Evolutionary conservation across 2,329 filamentous ascomycete species (phyloP).

Genomic region (Penicillium hesseltinei): DNA sequence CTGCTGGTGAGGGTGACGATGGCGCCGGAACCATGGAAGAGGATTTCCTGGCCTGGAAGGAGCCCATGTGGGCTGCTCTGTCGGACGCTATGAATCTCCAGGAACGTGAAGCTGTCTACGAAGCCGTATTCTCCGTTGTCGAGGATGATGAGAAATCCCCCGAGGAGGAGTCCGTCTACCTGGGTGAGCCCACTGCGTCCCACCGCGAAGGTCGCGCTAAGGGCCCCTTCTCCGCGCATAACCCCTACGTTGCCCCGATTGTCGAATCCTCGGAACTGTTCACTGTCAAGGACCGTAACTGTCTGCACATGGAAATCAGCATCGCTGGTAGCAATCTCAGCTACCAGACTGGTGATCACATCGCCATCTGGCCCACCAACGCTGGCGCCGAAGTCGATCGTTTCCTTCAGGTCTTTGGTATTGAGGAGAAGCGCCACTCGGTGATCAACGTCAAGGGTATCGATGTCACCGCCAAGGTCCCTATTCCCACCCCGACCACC

Average conservation of each 20-base stretch:
- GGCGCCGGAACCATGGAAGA: conserved; percentile 99
- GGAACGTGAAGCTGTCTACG: conserved; percentile 94
- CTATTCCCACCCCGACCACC: conserved; percentile 94
- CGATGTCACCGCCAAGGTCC: conserved; percentile 93
- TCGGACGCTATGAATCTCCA: conserved; percentile 81
- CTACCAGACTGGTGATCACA: conserved; percentile 96
- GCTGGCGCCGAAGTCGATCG: conserved; percentile 87
- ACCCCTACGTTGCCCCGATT: conserved; percentile 94
- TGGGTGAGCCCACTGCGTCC: conserved; percentile 94
- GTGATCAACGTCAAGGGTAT: conserved; percentile 88
- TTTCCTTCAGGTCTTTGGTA: conserved; percentile 75
- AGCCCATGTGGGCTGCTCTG: conserved; percentile 93
- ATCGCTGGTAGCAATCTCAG: conserved; percentile 83
- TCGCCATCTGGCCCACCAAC: conserved; percentile 97
- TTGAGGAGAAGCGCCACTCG: conserved; percentile 71
- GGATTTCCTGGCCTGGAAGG: conserved; percentile 98
- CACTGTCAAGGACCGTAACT: conserved; percentile 84
- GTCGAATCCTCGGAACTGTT: conserved; percentile 89
- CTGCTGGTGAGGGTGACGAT: conserved; percentile 92
- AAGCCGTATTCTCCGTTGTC: conserved; percentile 81
- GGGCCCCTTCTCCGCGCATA: conserved; percentile 93
- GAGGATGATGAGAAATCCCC: conserved; percentile 71
- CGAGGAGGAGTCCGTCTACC: conserved; percentile 79
- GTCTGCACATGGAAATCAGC: conserved; percentile 93
- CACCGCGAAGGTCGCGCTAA: conserved; percentile 82